A percentile compares a stretch with the other conserved stretches of the same genome.
Evolutionary conservation across 257 asterid genomes (phyloP).

Genomic region (Nicotiana otophora): DNA sequence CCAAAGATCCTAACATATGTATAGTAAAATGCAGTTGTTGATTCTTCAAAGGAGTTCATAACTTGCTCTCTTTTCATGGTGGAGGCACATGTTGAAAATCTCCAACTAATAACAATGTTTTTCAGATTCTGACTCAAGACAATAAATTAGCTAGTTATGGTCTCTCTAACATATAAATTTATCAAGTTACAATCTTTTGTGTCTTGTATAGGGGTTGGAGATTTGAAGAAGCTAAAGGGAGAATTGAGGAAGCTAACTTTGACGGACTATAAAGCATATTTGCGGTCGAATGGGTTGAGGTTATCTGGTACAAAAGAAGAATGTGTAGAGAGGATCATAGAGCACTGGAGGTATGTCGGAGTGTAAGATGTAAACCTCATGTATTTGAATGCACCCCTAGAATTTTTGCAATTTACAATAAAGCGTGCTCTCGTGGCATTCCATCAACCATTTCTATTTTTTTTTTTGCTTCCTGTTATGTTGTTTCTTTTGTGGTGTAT

Average conservation of each 20-base stretch:
- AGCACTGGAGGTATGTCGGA: slow-evolving; percentile 53
- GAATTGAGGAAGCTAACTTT: slow-evolving; percentile 36
- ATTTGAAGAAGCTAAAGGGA: slow-evolving; percentile 35
- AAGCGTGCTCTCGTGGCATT: not conserved
- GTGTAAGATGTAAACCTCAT: not conserved
- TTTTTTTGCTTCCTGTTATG: not conserved
- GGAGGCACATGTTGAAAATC: not conserved
- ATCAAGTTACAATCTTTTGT: not conserved
- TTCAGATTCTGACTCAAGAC: not conserved
- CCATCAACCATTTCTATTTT: not conserved
- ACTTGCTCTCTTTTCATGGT: not conserved
- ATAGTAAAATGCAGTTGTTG: not conserved
- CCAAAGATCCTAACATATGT: not conserved
- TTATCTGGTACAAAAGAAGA: slow-evolving; percentile 59
- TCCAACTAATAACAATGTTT: not conserved
- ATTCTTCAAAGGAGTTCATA: not conserved
- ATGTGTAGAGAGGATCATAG: slow-evolving; percentile 55
- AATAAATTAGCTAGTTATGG: not conserved
- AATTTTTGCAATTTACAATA: not conserved
- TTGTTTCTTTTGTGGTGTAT: not conserved
- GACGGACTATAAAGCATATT: slow-evolving; percentile 51
- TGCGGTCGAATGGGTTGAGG: slow-evolving; percentile 55
- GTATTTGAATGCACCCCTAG: not conserved
- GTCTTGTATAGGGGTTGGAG: slow-evolving; percentile 27
- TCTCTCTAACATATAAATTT: not conserved